Base-by-base conservation (phyloP, 2,329 filamentous ascomycete species). In the Colletotrichum plurivorum region DNA sequence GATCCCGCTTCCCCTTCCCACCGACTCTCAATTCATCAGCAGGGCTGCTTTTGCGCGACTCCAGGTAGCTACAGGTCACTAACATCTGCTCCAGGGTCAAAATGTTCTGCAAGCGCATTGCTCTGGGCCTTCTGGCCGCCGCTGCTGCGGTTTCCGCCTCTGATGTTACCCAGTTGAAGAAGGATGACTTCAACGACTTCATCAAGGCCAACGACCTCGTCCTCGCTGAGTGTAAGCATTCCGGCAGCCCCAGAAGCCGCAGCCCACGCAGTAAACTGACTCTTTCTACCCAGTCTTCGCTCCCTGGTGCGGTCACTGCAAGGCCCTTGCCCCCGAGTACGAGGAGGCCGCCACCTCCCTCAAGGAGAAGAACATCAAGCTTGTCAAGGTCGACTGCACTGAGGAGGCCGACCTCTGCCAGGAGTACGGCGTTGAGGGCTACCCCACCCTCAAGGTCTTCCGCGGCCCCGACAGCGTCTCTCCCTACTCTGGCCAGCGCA, bases 381-480 rank as follows among this genome's bases (percentile, higher is more conserved):
- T 97, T 65, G 92, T 88, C 83, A 96, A 97, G 90, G 84, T 97
- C 76, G 95, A 98, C 87, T 98, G 96, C 89, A 98, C 95, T 78
- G 94, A 93, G 81, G 94, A 99, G 87, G 85, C 91, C 72, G 94
- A 97, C 41, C 92, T 99, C 74, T 99, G 96, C 90, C 89, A 94
- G 83, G 86, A 89, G 76, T 93, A 93, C 77, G 95, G 94, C 72
- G 95, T 99, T 51, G 94, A 98, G 87, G 96, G 96, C 73, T 99
- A 99, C 88, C 96, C 96, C 72, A 99, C 96, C 74, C 90, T 99
- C 80, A 99, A 98, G 91, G 90, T 99, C 84, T 99, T 99, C 94
- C 94, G 95, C 77, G 95, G 96, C 75, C 83, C 85, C 51, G 94
- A 98, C 12, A 94, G 92, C 80, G 84, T 94, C 79, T 87, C 89